phyloP scores from a whole-genome alignment of 2,329 filamentous ascomycete species.

The Colletotrichum salicis region DNA sequence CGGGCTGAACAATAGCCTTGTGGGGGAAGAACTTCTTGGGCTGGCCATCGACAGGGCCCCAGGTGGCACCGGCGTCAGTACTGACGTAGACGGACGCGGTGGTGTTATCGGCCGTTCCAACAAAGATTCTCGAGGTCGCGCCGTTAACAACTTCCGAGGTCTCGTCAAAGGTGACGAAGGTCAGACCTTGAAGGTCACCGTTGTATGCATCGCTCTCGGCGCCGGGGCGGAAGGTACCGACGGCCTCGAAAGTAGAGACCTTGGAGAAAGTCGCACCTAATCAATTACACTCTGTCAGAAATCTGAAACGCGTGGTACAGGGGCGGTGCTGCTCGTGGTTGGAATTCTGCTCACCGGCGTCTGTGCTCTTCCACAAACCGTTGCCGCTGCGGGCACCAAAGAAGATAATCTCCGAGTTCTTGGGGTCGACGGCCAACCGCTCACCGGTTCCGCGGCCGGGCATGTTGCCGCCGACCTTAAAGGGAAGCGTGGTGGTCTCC shows the following conservation, averaged over 20 bases:
- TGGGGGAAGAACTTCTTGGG: slow-evolving; percentile 64
- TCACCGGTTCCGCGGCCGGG: slow-evolving; percentile 69
- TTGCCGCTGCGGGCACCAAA: slow-evolving; percentile 69
- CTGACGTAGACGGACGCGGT: slow-evolving; percentile 65
- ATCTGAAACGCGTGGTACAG: slow-evolving; percentile 52
- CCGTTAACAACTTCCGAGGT: slow-evolving; percentile 57
- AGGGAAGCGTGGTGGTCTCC: slow-evolving; percentile 59
- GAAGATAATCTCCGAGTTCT: slow-evolving; percentile 66
- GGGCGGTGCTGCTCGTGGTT: background rate
- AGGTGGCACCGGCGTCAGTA: slow-evolving; percentile 63
- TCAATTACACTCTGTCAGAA: background rate
- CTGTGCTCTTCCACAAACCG: slow-evolving; percentile 67
- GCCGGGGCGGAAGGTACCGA: slow-evolving; percentile 60
- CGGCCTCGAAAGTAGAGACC: slow-evolving; percentile 63
- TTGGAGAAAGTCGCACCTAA: slow-evolving; percentile 53
- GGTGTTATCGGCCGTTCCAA: slow-evolving; percentile 63
- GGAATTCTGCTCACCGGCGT: slow-evolving; percentile 57
- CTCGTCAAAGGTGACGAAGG: slow-evolving; percentile 66
- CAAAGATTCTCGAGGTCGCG: slow-evolving; percentile 66
- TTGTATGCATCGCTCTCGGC: slow-evolving; percentile 55
- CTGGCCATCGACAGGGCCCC: slow-evolving; percentile 61
- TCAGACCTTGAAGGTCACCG: slow-evolving; percentile 54
- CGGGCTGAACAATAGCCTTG: slow-evolving; percentile 61
- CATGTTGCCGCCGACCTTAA: slow-evolving; percentile 72
- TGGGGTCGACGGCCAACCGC: slow-evolving; percentile 67